phyloP scores from a whole-genome alignment of 163 green algal species.

The Chlamydomonas reinhardtii region DNA sequence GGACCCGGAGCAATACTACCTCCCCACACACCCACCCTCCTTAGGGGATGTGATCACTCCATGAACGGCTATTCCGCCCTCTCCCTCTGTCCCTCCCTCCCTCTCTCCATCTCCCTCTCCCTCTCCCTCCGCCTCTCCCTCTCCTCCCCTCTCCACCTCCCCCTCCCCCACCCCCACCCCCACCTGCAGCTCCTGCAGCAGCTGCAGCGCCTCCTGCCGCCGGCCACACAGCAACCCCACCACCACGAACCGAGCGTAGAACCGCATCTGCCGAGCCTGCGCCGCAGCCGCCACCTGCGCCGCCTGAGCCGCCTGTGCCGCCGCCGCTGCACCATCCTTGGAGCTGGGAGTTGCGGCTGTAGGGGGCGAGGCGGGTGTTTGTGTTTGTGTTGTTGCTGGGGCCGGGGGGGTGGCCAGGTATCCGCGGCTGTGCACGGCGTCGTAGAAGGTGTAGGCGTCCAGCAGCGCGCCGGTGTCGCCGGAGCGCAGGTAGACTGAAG shows the following conservation, averaged over 20 bases:
- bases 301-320: conserved; percentile 61
- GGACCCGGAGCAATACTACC: too few species aligned
- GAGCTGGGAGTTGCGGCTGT: too few species aligned
- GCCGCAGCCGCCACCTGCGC: not conserved
- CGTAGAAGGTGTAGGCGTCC: conserved; percentile 82
- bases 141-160: too few species aligned
- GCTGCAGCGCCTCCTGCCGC: conserved; percentile 57
- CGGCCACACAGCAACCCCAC: conserved; percentile 73
- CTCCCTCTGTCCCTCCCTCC: too few species aligned
- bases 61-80: too few species aligned
- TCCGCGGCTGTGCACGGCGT: conserved; percentile 72
- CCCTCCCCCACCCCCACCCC: not conserved
- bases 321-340: not conserved
- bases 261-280: conserved; percentile 72
- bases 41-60: too few species aligned
- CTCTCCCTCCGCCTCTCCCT: too few species aligned
- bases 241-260: conserved; percentile 81
- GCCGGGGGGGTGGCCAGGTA: conserved; percentile 65
- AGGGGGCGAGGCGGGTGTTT: too few species aligned
- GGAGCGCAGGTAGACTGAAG: conserved; percentile 70
- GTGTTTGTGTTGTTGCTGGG: too few species aligned
- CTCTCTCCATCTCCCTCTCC: too few species aligned
- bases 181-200: conserved; percentile 63
- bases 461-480: conserved; percentile 68
- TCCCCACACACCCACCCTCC: too few species aligned